Evolutionary conservation across 2,329 filamentous ascomycete genomes (phyloP), one percentile per base, ranked within the genome.

Genomic region (Dactylellina haptotyla): DNA sequence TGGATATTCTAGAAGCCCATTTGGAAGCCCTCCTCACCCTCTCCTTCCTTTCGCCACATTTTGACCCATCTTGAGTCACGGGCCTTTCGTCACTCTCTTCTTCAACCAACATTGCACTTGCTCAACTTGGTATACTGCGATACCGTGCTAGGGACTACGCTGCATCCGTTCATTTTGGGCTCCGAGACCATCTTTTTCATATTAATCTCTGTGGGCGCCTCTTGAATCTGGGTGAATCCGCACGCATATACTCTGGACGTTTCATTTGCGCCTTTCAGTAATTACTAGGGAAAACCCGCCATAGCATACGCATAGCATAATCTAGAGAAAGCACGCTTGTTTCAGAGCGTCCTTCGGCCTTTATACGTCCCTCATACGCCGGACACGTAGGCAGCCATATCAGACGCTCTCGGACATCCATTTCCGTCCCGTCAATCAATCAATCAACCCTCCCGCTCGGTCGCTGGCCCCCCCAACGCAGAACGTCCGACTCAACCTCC

Each of bases 11-110:
- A 72, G 67, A 72, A 72, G 56, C 67, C 37, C 59, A 65, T 72
- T 72, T 61, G 53, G 67, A 72, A 72, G 67, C 67, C 59, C 53
- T 72, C 46, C 48, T 61, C 53, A n/a, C 23, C 61, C 45, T 72
- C 67, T 65, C 67, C 59, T 72, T 65, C 67, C 59, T 54, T 72
- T 65, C 58, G 54, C 67, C 67, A 61, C 67, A 58, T 72, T 72
- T 72, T 61, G 59, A 58, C 10, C 34, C 20, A 53, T 53, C 58
- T 58, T 50, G 57, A 61, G 59, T 72, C 59, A 65, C 67, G 39
- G 45, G 67, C 41, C 30, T 57, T 23, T 59, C 59, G 53, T 65
- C 67, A 65, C 59, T 72, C 57, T 30, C 59, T 64, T 28, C 12
- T n/a, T 20, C 9, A 10, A 20, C 54, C 57, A 41, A 57, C 58